Conservation (phyloP, 2,329 filamentous ascomycete genomes). For the Fusarium armeniacum region DNA sequence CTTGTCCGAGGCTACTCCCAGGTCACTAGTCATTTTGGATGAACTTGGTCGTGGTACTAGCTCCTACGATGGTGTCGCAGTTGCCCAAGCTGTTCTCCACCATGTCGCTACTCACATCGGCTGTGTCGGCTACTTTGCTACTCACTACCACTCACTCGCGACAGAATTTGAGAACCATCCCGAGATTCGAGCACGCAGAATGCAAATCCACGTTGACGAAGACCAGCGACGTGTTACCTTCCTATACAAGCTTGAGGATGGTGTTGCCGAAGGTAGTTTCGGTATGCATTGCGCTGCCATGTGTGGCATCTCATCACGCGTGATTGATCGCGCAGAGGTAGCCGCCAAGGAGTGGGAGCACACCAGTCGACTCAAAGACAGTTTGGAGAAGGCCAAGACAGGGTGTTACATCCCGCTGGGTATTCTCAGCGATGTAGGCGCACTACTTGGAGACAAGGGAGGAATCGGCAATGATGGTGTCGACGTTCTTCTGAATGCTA, state of each 20-base stretch:
- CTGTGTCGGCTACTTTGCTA: conserved; percentile 96
- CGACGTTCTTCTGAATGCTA: conserved; percentile 71
- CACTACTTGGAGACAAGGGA: conserved; percentile 74
- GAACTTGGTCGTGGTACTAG: conserved; percentile 95
- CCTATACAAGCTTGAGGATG: conserved; percentile 92
- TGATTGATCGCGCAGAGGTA: conserved; percentile 88
- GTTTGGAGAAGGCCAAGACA: conserved; percentile 82
- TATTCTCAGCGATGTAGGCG: conserved; percentile 87
- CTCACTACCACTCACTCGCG: conserved; percentile 94
- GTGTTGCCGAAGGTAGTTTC: conserved; percentile 95
- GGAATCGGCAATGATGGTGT: conserved; percentile 67
- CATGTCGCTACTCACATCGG: conserved; percentile 94
- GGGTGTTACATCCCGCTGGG: conserved; percentile 88
- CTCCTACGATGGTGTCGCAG: conserved; percentile 95
- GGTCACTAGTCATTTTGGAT: conserved; percentile 95
- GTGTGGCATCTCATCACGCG: conserved; percentile 88
- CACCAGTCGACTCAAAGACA: conserved; percentile 90
- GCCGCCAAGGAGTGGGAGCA: conserved; percentile 96
- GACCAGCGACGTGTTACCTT: conserved; percentile 90
- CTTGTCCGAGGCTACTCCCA: conserved; percentile 90
- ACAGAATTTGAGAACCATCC: conserved; percentile 92
- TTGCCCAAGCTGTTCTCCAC: conserved; percentile 97
- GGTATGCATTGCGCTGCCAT: conserved; percentile 99
- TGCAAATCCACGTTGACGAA: conserved; percentile 96
- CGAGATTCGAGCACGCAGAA: conserved; percentile 86